phyloP scores from a whole-genome alignment of 495 filamentous ascomycete genomes.

The Chaetomium fimeti region DNA sequence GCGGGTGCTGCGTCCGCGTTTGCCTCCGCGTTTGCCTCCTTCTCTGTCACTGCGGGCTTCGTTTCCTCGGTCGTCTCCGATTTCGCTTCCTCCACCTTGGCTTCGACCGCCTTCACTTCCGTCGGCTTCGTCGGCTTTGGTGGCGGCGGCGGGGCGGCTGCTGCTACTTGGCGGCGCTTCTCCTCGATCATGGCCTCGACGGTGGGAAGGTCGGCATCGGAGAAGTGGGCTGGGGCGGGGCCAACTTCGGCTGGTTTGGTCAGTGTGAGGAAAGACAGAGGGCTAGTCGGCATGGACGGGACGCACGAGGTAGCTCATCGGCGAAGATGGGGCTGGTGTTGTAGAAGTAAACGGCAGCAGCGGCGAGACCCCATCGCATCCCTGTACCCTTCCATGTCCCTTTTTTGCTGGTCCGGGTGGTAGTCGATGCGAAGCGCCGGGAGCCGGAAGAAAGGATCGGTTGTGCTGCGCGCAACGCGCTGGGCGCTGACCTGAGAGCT shows the following conservation, averaged over 20 bases:
- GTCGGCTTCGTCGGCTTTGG: constrained; percentile 13
- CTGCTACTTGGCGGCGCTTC: constrained; percentile 47
- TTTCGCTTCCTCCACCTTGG: background rate
- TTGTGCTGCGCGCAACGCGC: constrained; percentile 45
- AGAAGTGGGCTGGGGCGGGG: constrained; percentile 42
- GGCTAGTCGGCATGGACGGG: background rate
- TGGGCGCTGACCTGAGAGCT: constrained; percentile 56
- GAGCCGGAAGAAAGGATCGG: constrained; percentile 32
- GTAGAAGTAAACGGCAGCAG: constrained; percentile 83
- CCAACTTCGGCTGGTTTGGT: constrained; percentile 30
- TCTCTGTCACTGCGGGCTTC: constrained; percentile 11
- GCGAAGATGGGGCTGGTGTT: constrained; percentile 85
- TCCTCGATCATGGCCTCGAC: constrained; percentile 52
- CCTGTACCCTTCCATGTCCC: constrained; percentile 81
- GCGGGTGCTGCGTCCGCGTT: constrained; percentile 20
- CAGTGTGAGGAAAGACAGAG: background rate
- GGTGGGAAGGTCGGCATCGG: constrained; percentile 49
- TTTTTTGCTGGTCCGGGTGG: constrained; percentile 59
- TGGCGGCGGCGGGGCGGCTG: constrained; percentile 26
- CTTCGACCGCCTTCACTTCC: constrained; percentile 22
- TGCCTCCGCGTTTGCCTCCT: constrained; percentile 31
- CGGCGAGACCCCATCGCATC: constrained; percentile 71
- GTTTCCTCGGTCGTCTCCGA: constrained; percentile 26
- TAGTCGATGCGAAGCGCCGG: constrained; percentile 70
- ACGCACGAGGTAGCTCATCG: constrained; percentile 73